Base-by-base conservation (phyloP, 129 eudicot species). In the Flaveria robusta region DNA sequence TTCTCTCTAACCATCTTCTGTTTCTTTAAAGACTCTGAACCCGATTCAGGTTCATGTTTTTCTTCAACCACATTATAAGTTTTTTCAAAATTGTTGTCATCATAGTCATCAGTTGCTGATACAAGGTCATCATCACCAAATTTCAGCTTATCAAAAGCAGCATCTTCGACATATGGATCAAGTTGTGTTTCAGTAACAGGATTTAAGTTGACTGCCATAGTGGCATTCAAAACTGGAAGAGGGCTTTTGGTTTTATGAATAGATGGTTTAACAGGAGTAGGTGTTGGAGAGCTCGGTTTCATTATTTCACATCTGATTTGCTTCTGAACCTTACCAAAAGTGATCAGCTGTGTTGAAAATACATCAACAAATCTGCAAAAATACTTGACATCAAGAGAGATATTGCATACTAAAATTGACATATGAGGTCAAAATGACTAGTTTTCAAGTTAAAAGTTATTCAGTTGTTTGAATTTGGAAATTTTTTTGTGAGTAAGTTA, bases 291-390 rank as follows among this genome's bases (percentile, higher is more conserved):
- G 66, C 59, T 79, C 11, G 83, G 1, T 55, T 80, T 69, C 85
- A 83, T 31, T 55, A 93, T 79, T 55, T 91, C 97, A 55, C 86
- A 95, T 76, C 83, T 95, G 62, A 95, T 86, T 83, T 85, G 87
- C 85, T 91, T 91, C 77, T 87, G 86, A 78, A 86, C 74, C 84
- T 88, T 95, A 15, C 99, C 99, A 47, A 95, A 95, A 49, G 83
- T 56, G 46, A 95, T 79, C 65, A 81, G 86, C 83, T 86, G 84
- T 12, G 79, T 77, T 18, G 97, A 84, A 69, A 86, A 71, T 2
- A 45, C 67, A 83, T 91, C 76, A 15, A 91, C 86, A 80, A 95
- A 95, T 84, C 99, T 94, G 85, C 69, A 74, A 72, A 45, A 71
- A 78, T 1, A 81, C 46, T 73, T 74, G n/a, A 52, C 12, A 72